Conservation (phyloP, 352 stramenopile genomes). For the Phytopythium oedochilum region DNA sequence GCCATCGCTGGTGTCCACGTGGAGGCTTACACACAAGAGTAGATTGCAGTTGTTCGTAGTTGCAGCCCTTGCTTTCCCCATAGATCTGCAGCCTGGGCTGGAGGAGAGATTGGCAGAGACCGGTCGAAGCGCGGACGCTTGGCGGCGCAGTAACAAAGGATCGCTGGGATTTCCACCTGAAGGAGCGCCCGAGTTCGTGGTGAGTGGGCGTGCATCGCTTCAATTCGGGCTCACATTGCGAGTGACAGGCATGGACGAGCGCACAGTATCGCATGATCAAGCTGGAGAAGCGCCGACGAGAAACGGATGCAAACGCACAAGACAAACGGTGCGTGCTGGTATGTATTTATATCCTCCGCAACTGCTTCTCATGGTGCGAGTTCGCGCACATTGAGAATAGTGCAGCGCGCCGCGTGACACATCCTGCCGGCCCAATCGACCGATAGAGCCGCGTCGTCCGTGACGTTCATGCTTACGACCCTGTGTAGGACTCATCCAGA, state of each 20-base stretch:
- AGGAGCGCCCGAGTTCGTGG: neutral
- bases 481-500: neutral
- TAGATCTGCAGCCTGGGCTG: neutral
- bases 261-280: no score
- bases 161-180: neutral
- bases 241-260: no score
- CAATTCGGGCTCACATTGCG: no score
- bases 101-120: no score
- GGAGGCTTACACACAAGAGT: conserved; percentile 78
- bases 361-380: no score
- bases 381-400: neutral
- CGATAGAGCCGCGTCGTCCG: neutral
- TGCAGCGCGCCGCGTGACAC: neutral
- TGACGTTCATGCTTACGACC: neutral
- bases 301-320: no score
- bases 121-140: neutral
- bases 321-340: neutral
- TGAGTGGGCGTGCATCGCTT: no score
- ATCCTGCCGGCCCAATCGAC: neutral
- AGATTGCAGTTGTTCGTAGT: neutral
- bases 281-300: no score
- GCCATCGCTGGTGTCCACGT: conserved; percentile 95
- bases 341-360: no score
- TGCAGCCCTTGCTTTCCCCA: neutral
- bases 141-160: neutral